phyloP scores from a whole-genome alignment of 2,329 filamentous ascomycete genomes.

The Colletotrichum sojae region DNA sequence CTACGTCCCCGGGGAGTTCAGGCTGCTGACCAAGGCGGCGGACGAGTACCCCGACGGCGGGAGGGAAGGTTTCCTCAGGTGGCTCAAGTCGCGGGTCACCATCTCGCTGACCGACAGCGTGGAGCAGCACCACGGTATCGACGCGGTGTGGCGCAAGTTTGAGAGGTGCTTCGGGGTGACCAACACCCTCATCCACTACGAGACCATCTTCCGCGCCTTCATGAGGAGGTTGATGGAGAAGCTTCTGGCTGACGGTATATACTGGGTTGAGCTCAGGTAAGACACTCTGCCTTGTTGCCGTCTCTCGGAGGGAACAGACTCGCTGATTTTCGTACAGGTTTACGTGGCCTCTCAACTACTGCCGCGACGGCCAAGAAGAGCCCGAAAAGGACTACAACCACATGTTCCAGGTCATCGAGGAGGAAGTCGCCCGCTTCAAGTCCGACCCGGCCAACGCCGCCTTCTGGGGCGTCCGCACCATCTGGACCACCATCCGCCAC shows the following conservation, averaged over 20 bases:
- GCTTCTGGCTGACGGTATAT: slow-evolving; percentile 80
- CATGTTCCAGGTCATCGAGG: slow-evolving; percentile 77
- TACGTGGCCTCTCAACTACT: slow-evolving; percentile 77
- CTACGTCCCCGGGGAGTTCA: slow-evolving; percentile 70
- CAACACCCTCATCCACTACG: slow-evolving; percentile 81
- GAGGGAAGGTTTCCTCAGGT: slow-evolving; percentile 75
- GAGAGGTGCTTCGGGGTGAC: slow-evolving; percentile 76
- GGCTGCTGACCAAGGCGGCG: slow-evolving; percentile 71
- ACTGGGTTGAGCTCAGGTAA: slow-evolving; percentile 79
- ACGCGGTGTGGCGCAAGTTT: slow-evolving; percentile 85
- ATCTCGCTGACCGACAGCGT: slow-evolving; percentile 79
- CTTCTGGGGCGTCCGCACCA: slow-evolving; percentile 84
- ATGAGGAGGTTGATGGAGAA: slow-evolving; percentile 75
- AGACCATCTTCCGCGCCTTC: slow-evolving; percentile 84
- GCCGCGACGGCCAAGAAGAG: slow-evolving; percentile 68
- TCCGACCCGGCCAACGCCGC: slow-evolving; percentile 65
- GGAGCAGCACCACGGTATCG: slow-evolving; percentile 82
- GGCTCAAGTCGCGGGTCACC: slow-evolving; percentile 78
- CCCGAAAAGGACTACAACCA: slow-evolving; percentile 74
- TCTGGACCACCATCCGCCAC: slow-evolving; percentile 80
- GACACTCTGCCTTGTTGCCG: background rate
- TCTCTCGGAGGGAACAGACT: too few species aligned
- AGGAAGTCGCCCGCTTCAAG: slow-evolving; percentile 81
- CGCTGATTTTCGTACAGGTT: slow-evolving; percentile 56
- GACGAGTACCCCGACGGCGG: slow-evolving; percentile 79